A percentile compares a stretch with the other conserved stretches of the same genome.
Conservation (phyloP, 495 filamentous ascomycete species). For the Aspergillus egyptiacus region DNA sequence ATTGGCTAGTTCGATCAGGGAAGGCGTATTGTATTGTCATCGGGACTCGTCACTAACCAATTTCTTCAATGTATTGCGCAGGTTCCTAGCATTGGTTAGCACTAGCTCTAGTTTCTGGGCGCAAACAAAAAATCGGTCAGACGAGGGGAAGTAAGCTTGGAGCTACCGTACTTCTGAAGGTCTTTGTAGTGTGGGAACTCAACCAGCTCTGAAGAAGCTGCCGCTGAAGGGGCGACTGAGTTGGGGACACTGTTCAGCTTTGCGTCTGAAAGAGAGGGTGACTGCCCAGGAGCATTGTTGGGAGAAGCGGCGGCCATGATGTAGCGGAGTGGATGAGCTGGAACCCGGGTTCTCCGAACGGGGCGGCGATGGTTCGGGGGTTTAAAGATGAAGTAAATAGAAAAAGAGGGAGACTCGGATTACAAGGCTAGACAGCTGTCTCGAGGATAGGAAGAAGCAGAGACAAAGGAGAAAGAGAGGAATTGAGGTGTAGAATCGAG, state of each 20-base stretch:
- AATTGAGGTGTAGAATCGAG: constrained; percentile 12
- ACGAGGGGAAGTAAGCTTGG: background rate
- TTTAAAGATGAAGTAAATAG: background rate
- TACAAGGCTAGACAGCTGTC: background rate
- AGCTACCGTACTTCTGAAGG: constrained; percentile 65
- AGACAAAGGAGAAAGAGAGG: constrained; percentile 13
- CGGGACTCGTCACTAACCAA: constrained; percentile 56
- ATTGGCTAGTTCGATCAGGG: constrained; percentile 1
- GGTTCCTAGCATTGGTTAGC: constrained; percentile 48
- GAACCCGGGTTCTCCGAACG: constrained; percentile 7
- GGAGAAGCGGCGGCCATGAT: constrained; percentile 38
- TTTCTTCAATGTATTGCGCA: constrained; percentile 85
- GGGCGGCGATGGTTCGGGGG: constrained; percentile 1
- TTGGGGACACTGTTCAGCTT: constrained; percentile 29
- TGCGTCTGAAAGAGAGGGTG: constrained; percentile 35
- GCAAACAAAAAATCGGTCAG: background rate
- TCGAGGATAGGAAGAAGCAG: background rate
- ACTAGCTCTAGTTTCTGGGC: background rate
- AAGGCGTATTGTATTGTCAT: too few species aligned
- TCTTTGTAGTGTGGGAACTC: constrained; percentile 79
- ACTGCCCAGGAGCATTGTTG: constrained; percentile 21
- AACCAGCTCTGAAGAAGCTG: constrained; percentile 24
- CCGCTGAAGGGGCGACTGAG: constrained; percentile 17
- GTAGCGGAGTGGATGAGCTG: constrained; percentile 18
- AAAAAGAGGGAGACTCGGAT: background rate